These are phyloP conservation scores for Rhazya stricta DNA, from an alignment of 257 asterid species.

Conservation along the genomic window DNA sequence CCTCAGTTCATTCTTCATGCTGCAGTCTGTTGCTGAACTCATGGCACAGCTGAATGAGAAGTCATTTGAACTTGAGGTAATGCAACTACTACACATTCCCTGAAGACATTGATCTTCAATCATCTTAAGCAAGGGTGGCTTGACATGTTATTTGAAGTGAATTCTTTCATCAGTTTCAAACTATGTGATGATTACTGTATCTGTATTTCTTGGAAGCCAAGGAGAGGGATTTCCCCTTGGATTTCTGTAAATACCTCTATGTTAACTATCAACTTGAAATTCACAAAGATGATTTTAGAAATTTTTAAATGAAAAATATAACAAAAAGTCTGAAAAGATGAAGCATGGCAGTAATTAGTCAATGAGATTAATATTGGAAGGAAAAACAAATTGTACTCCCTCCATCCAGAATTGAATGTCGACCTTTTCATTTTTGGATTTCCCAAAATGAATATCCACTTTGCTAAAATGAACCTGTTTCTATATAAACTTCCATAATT, in stretches of 20 bases:
- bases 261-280: neutral
- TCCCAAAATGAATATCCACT: no score
- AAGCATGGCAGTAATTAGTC: neutral
- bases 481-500: no score
- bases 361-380: neutral
- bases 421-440: no score
- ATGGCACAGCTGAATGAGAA: conserved; percentile 82
- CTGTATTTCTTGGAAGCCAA: neutral
- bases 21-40: conserved; percentile 73
- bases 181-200: neutral
- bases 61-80: conserved; percentile 98
- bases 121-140: conserved; percentile 2
- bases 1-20: conserved; percentile 22
- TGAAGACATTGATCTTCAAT: neutral
- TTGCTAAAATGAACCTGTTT: no score
- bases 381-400: neutral
- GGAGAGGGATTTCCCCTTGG: neutral
- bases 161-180: neutral
- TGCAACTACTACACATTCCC: conserved; percentile 16
- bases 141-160: neutral
- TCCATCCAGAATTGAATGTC: no score
- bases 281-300: neutral
- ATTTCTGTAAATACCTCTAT: neutral
- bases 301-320: neutral
- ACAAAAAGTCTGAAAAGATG: neutral